phyloP scores from a whole-genome alignment of 768 basidiomycete genomes.

The Termitomyces sp. region DNA sequence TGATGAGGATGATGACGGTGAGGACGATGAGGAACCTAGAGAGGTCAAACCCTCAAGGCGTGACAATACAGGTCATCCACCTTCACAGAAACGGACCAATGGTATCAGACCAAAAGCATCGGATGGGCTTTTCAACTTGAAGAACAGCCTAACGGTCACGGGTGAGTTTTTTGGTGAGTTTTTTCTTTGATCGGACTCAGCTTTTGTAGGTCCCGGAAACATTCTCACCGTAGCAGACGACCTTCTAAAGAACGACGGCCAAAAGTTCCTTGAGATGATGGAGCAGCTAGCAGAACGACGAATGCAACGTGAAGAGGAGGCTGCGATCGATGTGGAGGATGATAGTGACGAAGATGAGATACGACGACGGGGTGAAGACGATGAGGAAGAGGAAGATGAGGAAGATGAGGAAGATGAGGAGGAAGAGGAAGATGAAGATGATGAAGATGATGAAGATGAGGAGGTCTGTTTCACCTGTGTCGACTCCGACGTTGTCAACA shows the following conservation, averaged over 20 bases:
- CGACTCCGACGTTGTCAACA: slow-evolving; percentile 13
- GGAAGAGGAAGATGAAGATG: slow-evolving; percentile 60
- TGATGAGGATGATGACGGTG: slow-evolving; percentile 45
- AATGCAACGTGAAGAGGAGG: slow-evolving; percentile 83
- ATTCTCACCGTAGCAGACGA: slow-evolving; percentile 99
- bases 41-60: slow-evolving; percentile 14
- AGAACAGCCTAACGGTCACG: slow-evolving; percentile 79
- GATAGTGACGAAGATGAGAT: slow-evolving; percentile 43
- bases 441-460: slow-evolving; percentile 64
- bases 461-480: slow-evolving; percentile 32
- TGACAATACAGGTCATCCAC: slow-evolving; percentile 14
- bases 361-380: slow-evolving; percentile 29
- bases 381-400: slow-evolving; percentile 56
- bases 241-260: slow-evolving; percentile 96
- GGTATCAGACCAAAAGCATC: slow-evolving; percentile 33
- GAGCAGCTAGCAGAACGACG: slow-evolving; percentile 94
- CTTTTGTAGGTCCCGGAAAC: slow-evolving; percentile 71
- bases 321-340: slow-evolving; percentile 42
- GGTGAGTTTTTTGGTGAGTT: slow-evolving; percentile 41
- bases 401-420: slow-evolving; percentile 60
- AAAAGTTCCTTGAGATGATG: slow-evolving; percentile 99
- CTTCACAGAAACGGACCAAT: slow-evolving; percentile 21
- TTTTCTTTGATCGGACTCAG: slow-evolving; percentile 14
- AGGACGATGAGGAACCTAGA: slow-evolving; percentile 37
- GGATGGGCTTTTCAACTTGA: slow-evolving; percentile 67